These are phyloP conservation scores for Tanacetum coccineum DNA, from an alignment of 129 eudicot species.

Conservation along the genomic window DNA sequence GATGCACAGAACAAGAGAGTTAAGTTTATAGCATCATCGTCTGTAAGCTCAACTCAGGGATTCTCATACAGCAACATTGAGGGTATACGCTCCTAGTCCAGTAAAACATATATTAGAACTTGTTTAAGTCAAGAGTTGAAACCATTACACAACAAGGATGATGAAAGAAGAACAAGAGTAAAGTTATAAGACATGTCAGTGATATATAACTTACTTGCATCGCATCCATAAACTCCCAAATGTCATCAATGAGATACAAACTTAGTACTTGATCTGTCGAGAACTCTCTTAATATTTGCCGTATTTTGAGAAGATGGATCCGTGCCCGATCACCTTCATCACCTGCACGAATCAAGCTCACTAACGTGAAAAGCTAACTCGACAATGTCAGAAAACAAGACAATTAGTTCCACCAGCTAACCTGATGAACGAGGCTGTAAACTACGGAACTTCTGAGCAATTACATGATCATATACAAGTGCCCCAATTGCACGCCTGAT, in stretches of 20 bases:
- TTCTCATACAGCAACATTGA: slow-evolving; percentile 82
- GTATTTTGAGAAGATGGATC: slow-evolving; percentile 74
- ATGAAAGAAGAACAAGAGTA: slow-evolving; percentile 1
- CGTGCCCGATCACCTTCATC: slow-evolving; percentile 65
- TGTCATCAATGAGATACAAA: slow-evolving; percentile 89
- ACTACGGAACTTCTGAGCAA: slow-evolving; percentile 75
- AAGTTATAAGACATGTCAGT: neutral
- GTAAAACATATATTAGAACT: slow-evolving; percentile 24
- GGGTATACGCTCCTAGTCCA: slow-evolving; percentile 92
- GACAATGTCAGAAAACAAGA: slow-evolving; percentile 2
- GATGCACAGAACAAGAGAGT: slow-evolving; percentile 76
- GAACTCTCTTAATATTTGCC: slow-evolving; percentile 89
- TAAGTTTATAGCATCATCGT: slow-evolving; percentile 83
- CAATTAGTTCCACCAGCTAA: slow-evolving; percentile 16
- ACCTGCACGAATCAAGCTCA: slow-evolving; percentile 43
- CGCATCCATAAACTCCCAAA: slow-evolving; percentile 98
- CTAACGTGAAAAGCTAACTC: slow-evolving; percentile 14
- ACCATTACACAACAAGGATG: neutral
- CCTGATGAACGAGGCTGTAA: slow-evolving; percentile 78
- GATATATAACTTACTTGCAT: slow-evolving; percentile 66
- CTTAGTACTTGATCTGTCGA: slow-evolving; percentile 76
- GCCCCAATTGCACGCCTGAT: slow-evolving; percentile 94
- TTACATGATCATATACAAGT: slow-evolving; percentile 90
- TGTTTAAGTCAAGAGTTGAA: neutral
- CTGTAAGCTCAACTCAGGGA: slow-evolving; percentile 80